Base-by-base conservation (phyloP, 495 filamentous ascomycete species). In the Neurospora cerealis region DNA sequence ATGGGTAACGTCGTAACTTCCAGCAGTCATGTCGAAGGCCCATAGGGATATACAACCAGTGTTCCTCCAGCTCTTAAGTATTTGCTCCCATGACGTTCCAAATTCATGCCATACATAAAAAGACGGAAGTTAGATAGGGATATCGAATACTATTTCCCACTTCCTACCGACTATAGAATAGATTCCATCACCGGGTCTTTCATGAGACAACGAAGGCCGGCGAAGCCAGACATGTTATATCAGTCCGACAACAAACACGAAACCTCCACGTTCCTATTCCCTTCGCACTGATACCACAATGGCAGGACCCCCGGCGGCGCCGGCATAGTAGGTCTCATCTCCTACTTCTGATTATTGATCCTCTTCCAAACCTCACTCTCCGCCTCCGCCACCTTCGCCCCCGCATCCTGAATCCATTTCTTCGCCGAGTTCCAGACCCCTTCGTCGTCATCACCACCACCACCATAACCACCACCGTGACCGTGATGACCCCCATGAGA, bases 361-460 rank as follows among this genome's bases (percentile, higher is more conserved):
- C 85, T 85, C 82, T 83, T 91, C 91, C 92, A 93, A n/a, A 92
- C 87, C 83, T 90, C 88, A 73, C 85, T 88, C 81, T 92, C 90
- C 24, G 88, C 88, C 71, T 89, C 88, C 13, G 83, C 85, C 70
- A 92, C 78, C 79, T 88, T 90, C 74, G 84, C 83, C 71, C 91
- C 91, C 10, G 88, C 90, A 60, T 82, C 87, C 75, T 86, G 84
- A 69, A 88, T 84, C 87, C 89, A 89, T 74, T 87, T 86, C 83
- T 86, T 90, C 4, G 89, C 89, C 17, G 83, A 84, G 5, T 81
- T 85, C 80, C 88, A 83, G 11, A 90, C 78, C 1, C 87, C 84
- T 7, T 81, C 81, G 19, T 85, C 87, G 10, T 83, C 85, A 5
- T 80, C 85, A n/a, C 9, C 46, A 41, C 6, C 11, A n/a, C 69